These are phyloP conservation scores for Pythium phragmitis DNA, from an alignment of 352 stramenopile genomes.

Conservation along the genomic window DNA sequence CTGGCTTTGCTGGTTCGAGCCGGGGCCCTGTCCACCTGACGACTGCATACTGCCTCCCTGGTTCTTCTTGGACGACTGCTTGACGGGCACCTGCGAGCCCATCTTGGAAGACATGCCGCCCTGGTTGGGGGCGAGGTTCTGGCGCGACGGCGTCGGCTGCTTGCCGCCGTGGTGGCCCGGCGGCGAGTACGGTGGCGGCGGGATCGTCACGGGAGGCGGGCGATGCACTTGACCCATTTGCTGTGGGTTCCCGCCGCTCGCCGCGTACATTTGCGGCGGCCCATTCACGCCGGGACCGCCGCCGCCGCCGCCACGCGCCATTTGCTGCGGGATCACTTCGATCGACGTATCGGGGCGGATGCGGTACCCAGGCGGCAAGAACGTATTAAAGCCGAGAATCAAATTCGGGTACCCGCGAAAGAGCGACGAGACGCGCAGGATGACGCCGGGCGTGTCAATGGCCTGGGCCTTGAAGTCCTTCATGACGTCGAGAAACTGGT, in stretches of 20 bases:
- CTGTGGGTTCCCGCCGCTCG: constrained; percentile 19
- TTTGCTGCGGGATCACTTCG: constrained; percentile 72
- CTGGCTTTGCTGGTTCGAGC: background rate
- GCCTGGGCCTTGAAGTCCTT: constrained; percentile 99
- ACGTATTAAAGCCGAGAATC: constrained; percentile 99
- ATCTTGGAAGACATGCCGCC: constrained; percentile 31
- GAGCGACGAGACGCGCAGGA: constrained; percentile 96
- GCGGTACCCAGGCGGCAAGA: constrained; percentile 94
- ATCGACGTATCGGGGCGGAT: constrained; percentile 86
- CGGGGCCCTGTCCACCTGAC: background rate
- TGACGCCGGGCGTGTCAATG: constrained; percentile 99
- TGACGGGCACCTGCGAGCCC: constrained; percentile 34
- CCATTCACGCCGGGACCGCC: constrained; percentile 7
- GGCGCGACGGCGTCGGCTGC: constrained; percentile 52
- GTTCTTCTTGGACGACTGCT: constrained; percentile 58
- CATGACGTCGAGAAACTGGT: constrained; percentile 99
- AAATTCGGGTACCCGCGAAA: constrained; percentile 98
- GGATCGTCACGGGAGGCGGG: constrained; percentile 69
- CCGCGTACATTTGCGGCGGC: constrained; percentile 32
- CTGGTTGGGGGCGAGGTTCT: constrained; percentile 38
- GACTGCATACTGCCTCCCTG: constrained; percentile 25
- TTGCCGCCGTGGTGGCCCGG: constrained; percentile 38
- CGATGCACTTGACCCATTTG: constrained; percentile 42
- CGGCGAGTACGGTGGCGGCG: constrained; percentile 52
- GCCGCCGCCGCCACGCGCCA: constrained; percentile 32